Evolutionary conservation across 116 monocot genomes (phyloP).

Genomic region (Zostera marina): DNA sequence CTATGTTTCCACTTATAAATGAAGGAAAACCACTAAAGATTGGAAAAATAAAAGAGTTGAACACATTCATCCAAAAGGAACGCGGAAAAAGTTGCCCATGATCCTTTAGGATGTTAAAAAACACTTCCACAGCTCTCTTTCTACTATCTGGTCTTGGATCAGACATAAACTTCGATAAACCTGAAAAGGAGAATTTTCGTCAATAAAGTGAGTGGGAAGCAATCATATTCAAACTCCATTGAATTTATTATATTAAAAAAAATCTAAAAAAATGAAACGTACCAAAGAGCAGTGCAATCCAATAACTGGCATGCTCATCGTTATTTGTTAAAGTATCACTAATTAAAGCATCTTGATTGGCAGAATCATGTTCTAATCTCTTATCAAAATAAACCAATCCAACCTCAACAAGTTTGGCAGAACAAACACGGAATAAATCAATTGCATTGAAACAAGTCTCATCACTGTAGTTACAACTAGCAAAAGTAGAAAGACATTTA

Average conservation of each 20-base stretch:
- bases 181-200: slow-evolving; percentile 23
- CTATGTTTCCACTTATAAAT: slow-evolving; percentile 9
- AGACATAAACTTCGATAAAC: slow-evolving; percentile 82
- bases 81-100: slow-evolving; percentile 84
- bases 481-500: slow-evolving; percentile 77
- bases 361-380: slow-evolving; percentile 22
- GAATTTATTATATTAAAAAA: not conserved
- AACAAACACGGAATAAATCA: slow-evolving; percentile 95
- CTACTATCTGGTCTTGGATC: slow-evolving; percentile 71
- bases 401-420: slow-evolving; percentile 94
- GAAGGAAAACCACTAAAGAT: slow-evolving; percentile 32
- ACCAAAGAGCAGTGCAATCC: slow-evolving; percentile 95
- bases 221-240: not conserved
- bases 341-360: slow-evolving; percentile 29
- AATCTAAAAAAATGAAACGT: slow-evolving; percentile 6
- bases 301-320: slow-evolving; percentile 70
- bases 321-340: slow-evolving; percentile 26
- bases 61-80: slow-evolving; percentile 56
- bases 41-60: slow-evolving; percentile 75
- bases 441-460: slow-evolving; percentile 97
- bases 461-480: slow-evolving; percentile 79
- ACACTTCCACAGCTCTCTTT: slow-evolving; percentile 81
- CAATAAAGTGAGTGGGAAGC: not conserved
- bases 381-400: slow-evolving; percentile 69
- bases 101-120: slow-evolving; percentile 89